A percentile compares a stretch with the other conserved stretches of the same genome.
Evolutionary conservation across 257 asterid genomes (phyloP).

Genomic region (Ajuga chamaepitys): DNA sequence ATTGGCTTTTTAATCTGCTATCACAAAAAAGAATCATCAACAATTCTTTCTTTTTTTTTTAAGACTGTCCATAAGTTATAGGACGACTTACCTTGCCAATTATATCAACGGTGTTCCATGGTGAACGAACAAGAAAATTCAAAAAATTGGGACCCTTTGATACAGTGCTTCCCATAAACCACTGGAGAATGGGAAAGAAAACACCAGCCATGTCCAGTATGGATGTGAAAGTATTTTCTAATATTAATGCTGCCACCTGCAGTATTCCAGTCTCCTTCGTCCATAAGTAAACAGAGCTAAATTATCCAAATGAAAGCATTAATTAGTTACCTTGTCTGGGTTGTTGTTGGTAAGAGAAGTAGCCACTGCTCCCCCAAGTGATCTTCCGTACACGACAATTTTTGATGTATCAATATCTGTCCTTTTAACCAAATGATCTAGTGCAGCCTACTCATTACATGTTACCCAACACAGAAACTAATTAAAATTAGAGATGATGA

Average conservation of each 20-base stretch:
- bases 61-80: too few species aligned
- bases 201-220: slow-evolving; percentile 98
- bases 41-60: too few species aligned
- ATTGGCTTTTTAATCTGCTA: slow-evolving; percentile 78
- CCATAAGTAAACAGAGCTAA: too few species aligned
- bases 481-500: too few species aligned
- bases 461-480: too few species aligned
- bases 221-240: slow-evolving; percentile 95
- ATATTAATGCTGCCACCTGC: slow-evolving; percentile 73
- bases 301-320: background rate
- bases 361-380: slow-evolving; percentile 99
- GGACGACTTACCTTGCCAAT: slow-evolving; percentile 89
- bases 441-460: slow-evolving; percentile 58
- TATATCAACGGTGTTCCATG: slow-evolving; percentile 86
- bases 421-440: slow-evolving; percentile 88
- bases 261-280: slow-evolving; percentile 15
- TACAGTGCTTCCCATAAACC: slow-evolving; percentile 79
- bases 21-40: too few species aligned
- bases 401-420: slow-evolving; percentile 83
- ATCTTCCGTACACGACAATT: slow-evolving; percentile 91
- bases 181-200: slow-evolving; percentile 73
- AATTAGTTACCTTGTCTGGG: slow-evolving; percentile 71
- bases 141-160: slow-evolving; percentile 70
- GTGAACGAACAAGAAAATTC: slow-evolving; percentile 87
- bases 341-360: slow-evolving; percentile 70